Conservation (phyloP, 106 monocot species). For the Amphibolis antarctica region DNA sequence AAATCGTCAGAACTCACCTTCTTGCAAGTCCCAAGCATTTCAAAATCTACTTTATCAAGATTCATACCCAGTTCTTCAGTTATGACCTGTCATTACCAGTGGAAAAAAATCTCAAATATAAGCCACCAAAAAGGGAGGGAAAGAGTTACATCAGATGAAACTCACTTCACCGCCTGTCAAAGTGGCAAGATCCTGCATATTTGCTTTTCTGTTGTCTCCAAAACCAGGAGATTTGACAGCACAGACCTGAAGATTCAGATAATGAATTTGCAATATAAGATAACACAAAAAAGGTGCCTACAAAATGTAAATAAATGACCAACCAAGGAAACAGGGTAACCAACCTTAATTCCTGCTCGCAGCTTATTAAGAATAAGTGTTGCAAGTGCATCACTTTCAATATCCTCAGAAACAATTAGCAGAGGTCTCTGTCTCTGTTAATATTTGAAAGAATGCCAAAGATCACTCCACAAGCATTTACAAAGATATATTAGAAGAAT, state of each 20-base stretch:
- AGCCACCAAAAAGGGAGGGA: not conserved
- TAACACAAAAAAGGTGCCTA: not conserved
- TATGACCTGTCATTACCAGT: constrained; percentile 35
- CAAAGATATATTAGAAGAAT: not conserved
- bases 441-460: not conserved
- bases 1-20: constrained; percentile 31
- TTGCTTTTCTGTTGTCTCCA: constrained; percentile 80
- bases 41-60: constrained; percentile 75
- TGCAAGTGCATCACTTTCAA: constrained; percentile 71
- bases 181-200: constrained; percentile 68
- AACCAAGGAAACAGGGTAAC: constrained; percentile 5
- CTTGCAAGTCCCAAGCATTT: constrained; percentile 90
- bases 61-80: constrained; percentile 99
- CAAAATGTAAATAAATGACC: not conserved
- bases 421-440: constrained; percentile 79
- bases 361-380: constrained; percentile 85
- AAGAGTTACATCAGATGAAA: not conserved
- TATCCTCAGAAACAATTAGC: constrained; percentile 67
- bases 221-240: constrained; percentile 96
- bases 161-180: constrained; percentile 76
- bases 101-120: not conserved
- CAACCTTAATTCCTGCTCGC: constrained; percentile 58
- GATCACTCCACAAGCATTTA: not conserved
- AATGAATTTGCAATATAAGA: not conserved
- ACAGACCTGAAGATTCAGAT: constrained; percentile 44